Conservation (phyloP, 768 basidiomycete genomes). For the Suillus discolor region DNA sequence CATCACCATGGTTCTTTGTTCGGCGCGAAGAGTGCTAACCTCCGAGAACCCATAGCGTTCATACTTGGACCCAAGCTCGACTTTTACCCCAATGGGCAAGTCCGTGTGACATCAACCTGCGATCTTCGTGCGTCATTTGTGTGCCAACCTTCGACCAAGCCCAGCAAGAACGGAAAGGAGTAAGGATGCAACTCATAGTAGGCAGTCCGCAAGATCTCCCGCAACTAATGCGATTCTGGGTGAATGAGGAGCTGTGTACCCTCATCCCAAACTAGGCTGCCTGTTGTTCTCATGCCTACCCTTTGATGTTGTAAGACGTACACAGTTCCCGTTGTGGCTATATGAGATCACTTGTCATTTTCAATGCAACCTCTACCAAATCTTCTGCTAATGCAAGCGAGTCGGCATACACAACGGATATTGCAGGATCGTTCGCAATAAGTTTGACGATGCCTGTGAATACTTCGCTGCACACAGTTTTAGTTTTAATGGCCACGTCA, state of each 20-base stretch:
- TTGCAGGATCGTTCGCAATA: too few species aligned
- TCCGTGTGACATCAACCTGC: slow-evolving; percentile 86
- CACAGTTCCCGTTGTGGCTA: too few species aligned
- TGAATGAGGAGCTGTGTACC: slow-evolving; percentile 84
- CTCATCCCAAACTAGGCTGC: slow-evolving; percentile 26
- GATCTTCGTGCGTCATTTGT: slow-evolving; percentile 87
- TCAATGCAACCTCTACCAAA: too few species aligned
- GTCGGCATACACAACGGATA: too few species aligned
- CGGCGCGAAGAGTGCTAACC: slow-evolving; percentile 82
- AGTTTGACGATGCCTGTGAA: too few species aligned
- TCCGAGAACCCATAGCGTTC: slow-evolving; percentile 86
- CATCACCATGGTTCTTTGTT: slow-evolving; percentile 45
- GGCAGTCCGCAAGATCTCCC: slow-evolving; percentile 75
- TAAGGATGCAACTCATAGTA: slow-evolving; percentile 71
- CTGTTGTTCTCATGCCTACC: too few species aligned
- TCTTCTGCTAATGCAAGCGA: too few species aligned
- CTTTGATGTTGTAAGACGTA: too few species aligned
- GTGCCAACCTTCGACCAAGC: slow-evolving; percentile 62
- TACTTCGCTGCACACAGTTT: too few species aligned
- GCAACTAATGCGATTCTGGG: slow-evolving; percentile 82
- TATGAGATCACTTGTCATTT: too few species aligned
- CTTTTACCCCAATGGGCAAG: slow-evolving; percentile 89
- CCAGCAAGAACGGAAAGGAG: slow-evolving; percentile 38
- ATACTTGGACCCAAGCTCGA: slow-evolving; percentile 91
- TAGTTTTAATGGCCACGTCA: too few species aligned